Evolutionary conservation across 2,329 filamentous ascomycete genomes (phyloP), one percentile per base, ranked within the genome.

Genomic region (Neofusicoccum kwambonambiense): DNA sequence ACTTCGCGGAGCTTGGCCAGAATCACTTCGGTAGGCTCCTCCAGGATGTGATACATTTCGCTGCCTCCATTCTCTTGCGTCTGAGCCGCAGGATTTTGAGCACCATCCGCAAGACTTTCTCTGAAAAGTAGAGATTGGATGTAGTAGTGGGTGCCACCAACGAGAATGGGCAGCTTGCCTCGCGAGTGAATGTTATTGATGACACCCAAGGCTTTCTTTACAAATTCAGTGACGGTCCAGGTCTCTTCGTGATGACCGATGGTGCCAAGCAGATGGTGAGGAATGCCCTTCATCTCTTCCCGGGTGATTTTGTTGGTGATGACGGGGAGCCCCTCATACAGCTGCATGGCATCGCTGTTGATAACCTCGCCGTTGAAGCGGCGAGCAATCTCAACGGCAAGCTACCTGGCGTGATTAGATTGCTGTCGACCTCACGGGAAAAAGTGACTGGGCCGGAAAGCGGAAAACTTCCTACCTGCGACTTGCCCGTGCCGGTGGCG

Each of bases 291-390:
- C 72, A 88, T 89, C 75, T 98, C 94, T 19, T 87, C 83, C 0
- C 74, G 61, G 0, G 91, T 87, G 65, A 98, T 90, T 75, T 98
- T 96, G 77, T 99, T 99, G 31, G 95, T 99, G 70, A 98, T 94
- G 68, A 98, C 89, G 4, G 95, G 93, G 49, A 99, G 81, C 2
- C 95, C 95, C 62, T 86, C 85, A 77, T 99, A 99, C 79, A 99
- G 88, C 76, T 99, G 95, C 93, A 99, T 97, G 44, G 95, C 95
- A 82, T 99, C 95, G 52, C 92, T 92, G 75, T 99, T 99, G 79
- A 99, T 93, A 61, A 99, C 86, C 77, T 99, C 95, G 73, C 96
- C 95, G 76, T 95, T 89, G 78, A 93, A 93, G 22, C 85, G 87
- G 47, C 84, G 84, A 0, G 96, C 95, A 60, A 99, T 80, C 68